phyloP scores from a whole-genome alignment of 345 rosid genomes.

The Gossypium thurberi region DNA sequence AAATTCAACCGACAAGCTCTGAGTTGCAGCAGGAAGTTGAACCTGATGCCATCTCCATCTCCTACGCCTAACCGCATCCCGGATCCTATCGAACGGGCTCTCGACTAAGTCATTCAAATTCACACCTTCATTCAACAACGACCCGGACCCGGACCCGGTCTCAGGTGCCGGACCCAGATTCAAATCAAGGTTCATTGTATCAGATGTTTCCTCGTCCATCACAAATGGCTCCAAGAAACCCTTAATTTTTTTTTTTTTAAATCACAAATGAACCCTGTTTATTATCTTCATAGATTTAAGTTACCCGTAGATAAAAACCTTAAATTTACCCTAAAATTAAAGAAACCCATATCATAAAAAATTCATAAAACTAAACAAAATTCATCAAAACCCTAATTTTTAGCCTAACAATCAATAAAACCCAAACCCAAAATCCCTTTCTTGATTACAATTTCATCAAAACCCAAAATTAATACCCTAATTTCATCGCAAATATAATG shows the following conservation, averaged over 20 bases:
- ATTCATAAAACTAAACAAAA: slow-evolving; percentile 3
- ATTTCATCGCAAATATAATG: not conserved
- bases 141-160: not conserved
- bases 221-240: not conserved
- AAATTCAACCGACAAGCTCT: not conserved
- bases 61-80: not conserved
- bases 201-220: not conserved
- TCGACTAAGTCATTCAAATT: not conserved
- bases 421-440: slow-evolving; percentile 8
- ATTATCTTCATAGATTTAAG: not conserved
- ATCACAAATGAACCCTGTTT: not conserved
- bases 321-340: slow-evolving; percentile 3
- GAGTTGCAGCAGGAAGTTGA: not conserved
- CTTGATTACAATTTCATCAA: not conserved
- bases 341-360: not conserved
- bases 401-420: not conserved
- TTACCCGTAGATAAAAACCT: not conserved
- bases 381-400: not conserved
- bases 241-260: not conserved
- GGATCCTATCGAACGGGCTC: slow-evolving; percentile 3
- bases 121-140: not conserved
- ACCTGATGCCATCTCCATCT: slow-evolving; percentile 1
- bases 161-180: not conserved
- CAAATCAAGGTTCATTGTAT: not conserved
- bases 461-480: slow-evolving; percentile 8